A percentile compares a stretch with the other conserved stretches of the same genome.
Evolutionary conservation across 2,329 filamentous ascomycete genomes (phyloP).

Genomic region (Eurotiales sp.): DNA sequence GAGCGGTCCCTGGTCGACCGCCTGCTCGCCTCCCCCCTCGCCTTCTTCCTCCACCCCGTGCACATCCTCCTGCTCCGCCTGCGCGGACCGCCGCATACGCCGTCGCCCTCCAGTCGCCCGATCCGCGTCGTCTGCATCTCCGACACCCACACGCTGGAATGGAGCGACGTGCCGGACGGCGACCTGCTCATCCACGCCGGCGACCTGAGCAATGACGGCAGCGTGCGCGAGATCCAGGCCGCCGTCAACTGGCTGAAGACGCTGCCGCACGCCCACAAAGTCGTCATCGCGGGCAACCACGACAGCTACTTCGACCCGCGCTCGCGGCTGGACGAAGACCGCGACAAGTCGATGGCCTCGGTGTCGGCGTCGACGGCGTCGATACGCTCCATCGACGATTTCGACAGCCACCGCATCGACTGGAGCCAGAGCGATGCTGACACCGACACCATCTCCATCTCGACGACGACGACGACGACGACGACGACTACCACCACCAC

Average conservation of each 20-base stretch:
- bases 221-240: constrained; percentile 68
- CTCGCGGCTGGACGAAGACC: constrained; percentile 57
- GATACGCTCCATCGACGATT: constrained; percentile 35
- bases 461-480: background rate
- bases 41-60: constrained; percentile 57
- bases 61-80: constrained; percentile 65
- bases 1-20: constrained; percentile 56
- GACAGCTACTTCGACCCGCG: constrained; percentile 76
- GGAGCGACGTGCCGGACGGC: constrained; percentile 56
- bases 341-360: constrained; percentile 28
- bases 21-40: constrained; percentile 65
- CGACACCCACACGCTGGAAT: constrained; percentile 72
- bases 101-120: constrained; percentile 48
- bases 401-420: constrained; percentile 53
- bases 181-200: constrained; percentile 89
- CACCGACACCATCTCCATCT: constrained; percentile 9
- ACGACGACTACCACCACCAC: constrained; percentile 62
- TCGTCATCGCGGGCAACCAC: constrained; percentile 84
- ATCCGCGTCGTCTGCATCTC: constrained; percentile 84
- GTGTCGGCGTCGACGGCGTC: constrained; percentile 36
- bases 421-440: constrained; percentile 49
- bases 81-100: constrained; percentile 61
- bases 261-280: constrained; percentile 73
- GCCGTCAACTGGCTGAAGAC: constrained; percentile 77
- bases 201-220: constrained; percentile 74